Percentiles rank a stretch among this genome's conserved stretches.
Evolutionary conservation across 306 rosid species (phyloP).

Genomic region (Echinosophora koreensis): DNA sequence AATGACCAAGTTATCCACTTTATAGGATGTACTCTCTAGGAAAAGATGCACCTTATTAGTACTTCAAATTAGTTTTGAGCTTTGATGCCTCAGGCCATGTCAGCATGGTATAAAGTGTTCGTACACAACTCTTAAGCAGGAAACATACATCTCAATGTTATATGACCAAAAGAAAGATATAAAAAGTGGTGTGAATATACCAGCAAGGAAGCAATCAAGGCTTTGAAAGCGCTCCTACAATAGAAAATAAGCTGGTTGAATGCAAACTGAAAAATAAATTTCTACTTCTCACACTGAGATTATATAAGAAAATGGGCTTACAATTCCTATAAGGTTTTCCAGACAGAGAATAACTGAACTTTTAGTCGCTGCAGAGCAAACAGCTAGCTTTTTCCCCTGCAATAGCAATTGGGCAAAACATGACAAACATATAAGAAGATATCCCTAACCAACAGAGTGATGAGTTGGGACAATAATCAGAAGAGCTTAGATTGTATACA

Average conservation of each 20-base stretch:
- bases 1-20: not conserved
- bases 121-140: constrained; percentile 18
- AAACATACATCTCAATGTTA: constrained; percentile 26
- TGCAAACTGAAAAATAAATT: constrained; percentile 5
- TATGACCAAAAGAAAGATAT: constrained; percentile 36
- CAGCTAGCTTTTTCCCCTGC: constrained; percentile 87
- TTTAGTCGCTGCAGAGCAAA: constrained; percentile 98
- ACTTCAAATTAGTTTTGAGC: constrained; percentile 27
- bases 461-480: not conserved
- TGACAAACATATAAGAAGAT: constrained; percentile 18
- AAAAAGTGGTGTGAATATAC: constrained; percentile 53
- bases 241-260: constrained; percentile 39
- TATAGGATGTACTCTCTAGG: not conserved
- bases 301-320: constrained; percentile 50
- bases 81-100: constrained; percentile 5
- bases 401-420: constrained; percentile 33
- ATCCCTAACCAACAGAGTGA: constrained; percentile 25
- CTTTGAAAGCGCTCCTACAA: constrained; percentile 90
- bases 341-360: constrained; percentile 93
- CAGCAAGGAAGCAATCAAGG: constrained; percentile 99
- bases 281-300: constrained; percentile 17
- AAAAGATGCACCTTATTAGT: constrained; percentile 4
- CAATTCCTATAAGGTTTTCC: constrained; percentile 86
- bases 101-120: not conserved
- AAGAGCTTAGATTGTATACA: constrained; percentile 23